Conservation (phyloP, 805 yeast genomes). For the Wickerhamomyces silvicola region DNA sequence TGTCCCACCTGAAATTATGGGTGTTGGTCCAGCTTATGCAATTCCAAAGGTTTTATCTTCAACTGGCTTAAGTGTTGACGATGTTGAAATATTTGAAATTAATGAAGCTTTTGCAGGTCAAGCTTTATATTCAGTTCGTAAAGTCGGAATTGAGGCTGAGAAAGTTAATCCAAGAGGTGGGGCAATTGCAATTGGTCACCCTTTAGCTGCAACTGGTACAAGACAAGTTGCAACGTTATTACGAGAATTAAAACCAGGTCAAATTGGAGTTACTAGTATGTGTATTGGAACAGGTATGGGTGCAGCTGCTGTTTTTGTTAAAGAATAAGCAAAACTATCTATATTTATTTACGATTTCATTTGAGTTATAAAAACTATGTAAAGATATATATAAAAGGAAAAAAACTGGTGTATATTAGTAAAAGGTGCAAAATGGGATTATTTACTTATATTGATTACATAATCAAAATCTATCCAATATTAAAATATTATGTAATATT, state of each 20-base stretch:
- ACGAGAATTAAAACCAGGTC: constrained; percentile 70
- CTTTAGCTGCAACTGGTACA: constrained; percentile 86
- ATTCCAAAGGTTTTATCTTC: constrained; percentile 76
- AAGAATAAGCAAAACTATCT: no score
- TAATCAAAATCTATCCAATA: no score
- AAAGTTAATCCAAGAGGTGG: constrained; percentile 93
- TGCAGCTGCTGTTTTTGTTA: constrained; percentile 82
- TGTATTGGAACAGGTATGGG: constrained; percentile 99
- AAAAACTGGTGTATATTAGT: no score
- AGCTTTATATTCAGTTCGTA: constrained; percentile 68
- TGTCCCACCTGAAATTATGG: constrained; percentile 97
- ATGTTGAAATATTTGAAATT: constrained; percentile 74
- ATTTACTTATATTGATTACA: no score
- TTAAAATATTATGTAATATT: no score
- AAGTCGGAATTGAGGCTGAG: constrained; percentile 56
- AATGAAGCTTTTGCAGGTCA: constrained; percentile 98
- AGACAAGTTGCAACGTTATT: constrained; percentile 87
- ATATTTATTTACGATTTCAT: not conserved
- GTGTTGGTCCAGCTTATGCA: constrained; percentile 95
- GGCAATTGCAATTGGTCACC: constrained; percentile 95
- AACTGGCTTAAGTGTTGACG: constrained; percentile 52
- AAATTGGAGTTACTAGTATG: constrained; percentile 91
- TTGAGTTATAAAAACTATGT: no score
- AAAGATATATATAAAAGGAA: no score
- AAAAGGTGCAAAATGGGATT: no score